A percentile compares a stretch with the other conserved stretches of the same genome.
Conservation (phyloP, 257 asterid species). For the Prunella vulgaris region DNA sequence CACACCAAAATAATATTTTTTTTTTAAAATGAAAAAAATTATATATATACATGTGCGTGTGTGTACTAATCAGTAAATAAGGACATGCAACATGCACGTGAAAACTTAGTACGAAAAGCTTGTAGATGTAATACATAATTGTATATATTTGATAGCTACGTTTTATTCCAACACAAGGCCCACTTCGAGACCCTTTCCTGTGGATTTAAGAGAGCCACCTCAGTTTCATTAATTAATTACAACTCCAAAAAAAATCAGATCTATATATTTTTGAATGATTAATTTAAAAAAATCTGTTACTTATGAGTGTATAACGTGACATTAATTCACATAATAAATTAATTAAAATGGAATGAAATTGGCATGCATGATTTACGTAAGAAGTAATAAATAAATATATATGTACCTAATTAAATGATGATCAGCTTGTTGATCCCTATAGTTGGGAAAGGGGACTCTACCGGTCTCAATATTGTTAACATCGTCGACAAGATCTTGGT, state of each 20-base stretch:
- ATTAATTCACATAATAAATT: too few relatives aligned
- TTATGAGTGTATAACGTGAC: not conserved
- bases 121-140: not conserved
- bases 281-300: not conserved
- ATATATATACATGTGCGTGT: not conserved
- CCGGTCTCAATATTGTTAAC: slow-evolving; percentile 58
- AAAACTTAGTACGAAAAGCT: not conserved
- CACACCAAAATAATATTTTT: not conserved
- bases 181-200: not conserved
- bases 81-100: slow-evolving; percentile 10
- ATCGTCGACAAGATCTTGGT: slow-evolving; percentile 56
- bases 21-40: too few relatives aligned
- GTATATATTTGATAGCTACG: not conserved
- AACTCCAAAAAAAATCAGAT: too few relatives aligned
- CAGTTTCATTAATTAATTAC: not conserved
- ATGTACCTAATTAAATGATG: not conserved
- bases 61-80: not conserved
- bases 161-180: not conserved
- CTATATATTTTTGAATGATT: not conserved
- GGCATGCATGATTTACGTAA: too few relatives aligned
- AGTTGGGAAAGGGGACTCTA: slow-evolving; percentile 56
- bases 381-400: too few relatives aligned
- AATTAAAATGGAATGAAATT: too few relatives aligned
- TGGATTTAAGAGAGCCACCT: slow-evolving; percentile 17
- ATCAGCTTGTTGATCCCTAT: slow-evolving; percentile 15